Percentiles rank a stretch among this genome's conserved stretches.
phyloP scores from a whole-genome alignment of 2,329 filamentous ascomycete species.

The Diaporthe caulivora region DNA sequence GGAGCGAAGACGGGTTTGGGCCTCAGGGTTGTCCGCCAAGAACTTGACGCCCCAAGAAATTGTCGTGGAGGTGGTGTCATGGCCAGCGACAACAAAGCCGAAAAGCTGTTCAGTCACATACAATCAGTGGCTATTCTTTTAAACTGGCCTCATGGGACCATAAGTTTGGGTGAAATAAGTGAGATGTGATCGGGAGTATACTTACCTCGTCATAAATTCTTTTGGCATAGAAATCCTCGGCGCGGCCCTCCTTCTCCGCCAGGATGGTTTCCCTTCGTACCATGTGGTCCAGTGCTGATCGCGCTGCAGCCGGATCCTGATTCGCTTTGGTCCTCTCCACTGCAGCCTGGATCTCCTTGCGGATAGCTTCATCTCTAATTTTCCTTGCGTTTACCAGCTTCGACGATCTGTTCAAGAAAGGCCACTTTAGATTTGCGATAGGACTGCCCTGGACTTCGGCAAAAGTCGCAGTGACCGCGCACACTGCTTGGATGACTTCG shows the following conservation, averaged over 20 bases:
- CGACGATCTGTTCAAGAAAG: neutral
- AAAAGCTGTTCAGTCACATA: constrained; percentile 47
- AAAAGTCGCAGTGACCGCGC: neutral
- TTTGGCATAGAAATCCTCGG: neutral
- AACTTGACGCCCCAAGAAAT: constrained; percentile 57
- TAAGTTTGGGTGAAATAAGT: neutral
- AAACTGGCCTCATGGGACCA: neutral
- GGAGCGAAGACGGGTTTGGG: constrained; percentile 54
- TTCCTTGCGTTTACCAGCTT: neutral
- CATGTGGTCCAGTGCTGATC: constrained; percentile 16
- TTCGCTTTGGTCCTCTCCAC: neutral
- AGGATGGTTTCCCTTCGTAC: neutral
- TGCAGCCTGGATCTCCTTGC: neutral
- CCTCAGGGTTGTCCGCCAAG: constrained; percentile 52
- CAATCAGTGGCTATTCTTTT: constrained; percentile 41
- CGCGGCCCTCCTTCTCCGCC: constrained; percentile 38
- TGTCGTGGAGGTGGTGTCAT: constrained; percentile 58
- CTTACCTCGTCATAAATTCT: constrained; percentile 11
- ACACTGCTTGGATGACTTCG: neutral
- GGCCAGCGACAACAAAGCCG: constrained; percentile 55
- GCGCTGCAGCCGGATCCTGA: neutral
- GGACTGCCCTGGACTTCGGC: neutral
- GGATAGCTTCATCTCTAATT: neutral
- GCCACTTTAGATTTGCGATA: neutral
- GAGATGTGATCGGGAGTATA: neutral